Conservation (phyloP, 2,329 filamentous ascomycete genomes). For the Grosmannia serpens region DNA sequence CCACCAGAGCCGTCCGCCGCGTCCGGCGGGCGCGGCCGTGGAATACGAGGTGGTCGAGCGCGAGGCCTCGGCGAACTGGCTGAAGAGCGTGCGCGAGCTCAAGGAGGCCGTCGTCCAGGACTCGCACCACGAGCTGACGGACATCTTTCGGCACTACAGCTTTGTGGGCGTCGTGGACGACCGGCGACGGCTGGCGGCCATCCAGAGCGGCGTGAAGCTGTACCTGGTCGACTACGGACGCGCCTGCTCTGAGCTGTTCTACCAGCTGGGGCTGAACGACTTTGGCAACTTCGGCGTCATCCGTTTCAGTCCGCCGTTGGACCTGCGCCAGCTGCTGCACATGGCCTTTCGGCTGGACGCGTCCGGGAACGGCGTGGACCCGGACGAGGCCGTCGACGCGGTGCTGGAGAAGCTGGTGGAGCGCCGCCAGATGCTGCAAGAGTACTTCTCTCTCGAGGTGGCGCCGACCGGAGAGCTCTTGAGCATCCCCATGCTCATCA, state of each 20-base stretch:
- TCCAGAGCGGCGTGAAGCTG: conserved; percentile 85
- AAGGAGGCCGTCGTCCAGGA: conserved; percentile 68
- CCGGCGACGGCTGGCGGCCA: conserved; percentile 72
- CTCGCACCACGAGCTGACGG: conserved; percentile 76
- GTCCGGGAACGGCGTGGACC: conserved; percentile 47
- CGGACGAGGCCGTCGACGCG: conserved; percentile 51
- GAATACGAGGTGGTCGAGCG: conserved; percentile 65
- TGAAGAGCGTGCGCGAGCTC: conserved; percentile 78
- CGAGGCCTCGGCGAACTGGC: conserved; percentile 56
- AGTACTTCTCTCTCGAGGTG: conserved; percentile 86
- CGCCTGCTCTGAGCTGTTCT: conserved; percentile 80
- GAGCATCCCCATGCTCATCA: conserved; percentile 73
- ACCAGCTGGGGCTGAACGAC: conserved; percentile 87
- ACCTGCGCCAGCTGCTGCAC: conserved; percentile 56
- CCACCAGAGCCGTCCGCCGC: conserved; percentile 16
- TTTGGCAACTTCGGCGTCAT: conserved; percentile 91
- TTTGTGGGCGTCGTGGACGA: conserved; percentile 93
- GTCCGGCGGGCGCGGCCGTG: conserved; percentile 11
- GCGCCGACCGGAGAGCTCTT: conserved; percentile 65
- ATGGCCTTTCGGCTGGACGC: conserved; percentile 63
- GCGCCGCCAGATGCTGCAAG: conserved; percentile 72
- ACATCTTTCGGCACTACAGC: conserved; percentile 76
- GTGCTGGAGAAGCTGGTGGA: conserved; percentile 61
- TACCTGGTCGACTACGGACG: conserved; percentile 91
- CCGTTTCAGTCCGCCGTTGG: conserved; percentile 64